These are phyloP conservation scores for Yamadazyma aaseri DNA, from an alignment of 1,139 yeast genomes.

Conservation along the genomic window DNA sequence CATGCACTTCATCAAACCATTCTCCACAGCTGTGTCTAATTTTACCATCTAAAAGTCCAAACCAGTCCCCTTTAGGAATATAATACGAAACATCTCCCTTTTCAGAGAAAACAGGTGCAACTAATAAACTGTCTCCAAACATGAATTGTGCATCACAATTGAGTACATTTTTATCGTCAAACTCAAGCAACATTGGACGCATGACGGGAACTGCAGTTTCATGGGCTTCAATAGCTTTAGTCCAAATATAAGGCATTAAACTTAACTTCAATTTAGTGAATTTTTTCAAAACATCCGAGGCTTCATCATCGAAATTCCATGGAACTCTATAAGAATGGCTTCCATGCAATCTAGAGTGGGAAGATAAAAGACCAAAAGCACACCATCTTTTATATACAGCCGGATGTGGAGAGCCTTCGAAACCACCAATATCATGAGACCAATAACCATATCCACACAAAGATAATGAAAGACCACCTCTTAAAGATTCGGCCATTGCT, in stretches of 20 bases:
- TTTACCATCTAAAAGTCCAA: conserved; percentile 29
- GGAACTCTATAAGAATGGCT: conserved; percentile 34
- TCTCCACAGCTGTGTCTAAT: conserved; percentile 21
- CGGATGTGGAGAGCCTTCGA: conserved; percentile 34
- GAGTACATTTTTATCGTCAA: conserved; percentile 23
- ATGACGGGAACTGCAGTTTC: conserved; percentile 26
- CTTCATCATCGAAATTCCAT: conserved; percentile 36
- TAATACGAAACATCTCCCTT: conserved; percentile 28
- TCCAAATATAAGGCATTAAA: conserved; percentile 30
- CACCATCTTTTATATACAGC: conserved; percentile 38
- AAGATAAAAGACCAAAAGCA: conserved; percentile 33
- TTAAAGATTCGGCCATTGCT: conserved; percentile 35
- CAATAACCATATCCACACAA: conserved; percentile 35
- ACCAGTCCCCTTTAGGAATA: conserved; percentile 31
- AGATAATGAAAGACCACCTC: conserved; percentile 32
- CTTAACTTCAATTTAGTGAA: conserved; percentile 30
- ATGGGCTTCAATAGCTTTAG: conserved; percentile 25
- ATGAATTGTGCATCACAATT: conserved; percentile 29
- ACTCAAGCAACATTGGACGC: conserved; percentile 30
- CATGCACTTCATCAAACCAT: conserved; percentile 27
- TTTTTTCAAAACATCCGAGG: conserved; percentile 24
- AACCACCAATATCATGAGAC: conserved; percentile 41
- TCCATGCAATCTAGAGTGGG: conserved; percentile 37
- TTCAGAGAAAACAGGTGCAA: conserved; percentile 31
- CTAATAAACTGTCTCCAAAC: conserved; percentile 29